phyloP scores from a whole-genome alignment of 108 stramenopile species.

The Conticribra weissflogii region DNA sequence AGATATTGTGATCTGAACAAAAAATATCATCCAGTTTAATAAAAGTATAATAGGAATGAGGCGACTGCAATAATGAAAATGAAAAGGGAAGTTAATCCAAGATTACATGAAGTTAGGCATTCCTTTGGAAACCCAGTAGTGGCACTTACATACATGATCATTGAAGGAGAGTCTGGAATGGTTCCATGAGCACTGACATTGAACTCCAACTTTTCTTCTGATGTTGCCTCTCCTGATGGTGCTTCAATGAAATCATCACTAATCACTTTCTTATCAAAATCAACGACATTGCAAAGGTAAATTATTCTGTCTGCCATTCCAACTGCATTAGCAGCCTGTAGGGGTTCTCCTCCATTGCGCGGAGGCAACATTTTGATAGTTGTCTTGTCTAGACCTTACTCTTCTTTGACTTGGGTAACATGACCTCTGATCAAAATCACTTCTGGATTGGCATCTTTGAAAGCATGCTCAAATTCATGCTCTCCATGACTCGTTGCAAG shows the following conservation, averaged over 20 bases:
- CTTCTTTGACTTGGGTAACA: conserved; percentile 1
- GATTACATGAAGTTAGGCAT: conserved; percentile 12
- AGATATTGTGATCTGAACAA: conserved; percentile 20
- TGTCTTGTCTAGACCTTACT: neutral
- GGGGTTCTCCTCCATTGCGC: conserved; percentile 31
- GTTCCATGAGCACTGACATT: conserved; percentile 20
- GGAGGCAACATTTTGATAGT: conserved; percentile 12
- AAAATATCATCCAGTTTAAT: too few relatives aligned
- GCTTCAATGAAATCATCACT: neutral
- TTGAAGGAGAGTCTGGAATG: conserved; percentile 23
- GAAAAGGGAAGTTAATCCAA: neutral
- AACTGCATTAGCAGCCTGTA: conserved; percentile 43
- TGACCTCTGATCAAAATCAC: conserved; percentile 32
- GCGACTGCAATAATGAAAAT: neutral
- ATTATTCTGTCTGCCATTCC: conserved; percentile 49
- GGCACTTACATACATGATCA: conserved; percentile 24
- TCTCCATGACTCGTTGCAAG: conserved; percentile 37
- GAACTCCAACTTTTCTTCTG: neutral
- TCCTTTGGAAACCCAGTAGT: conserved; percentile 33
- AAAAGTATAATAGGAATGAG: too few relatives aligned
- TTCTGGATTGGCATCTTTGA: conserved; percentile 43
- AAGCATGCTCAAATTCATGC: conserved; percentile 46
- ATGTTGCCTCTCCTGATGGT: conserved; percentile 9
- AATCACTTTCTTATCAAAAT: neutral
- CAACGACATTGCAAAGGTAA: conserved; percentile 15